These are phyloP conservation scores for Choiromyces venosus DNA, from an alignment of 495 filamentous ascomycete species.

Conservation along the genomic window DNA sequence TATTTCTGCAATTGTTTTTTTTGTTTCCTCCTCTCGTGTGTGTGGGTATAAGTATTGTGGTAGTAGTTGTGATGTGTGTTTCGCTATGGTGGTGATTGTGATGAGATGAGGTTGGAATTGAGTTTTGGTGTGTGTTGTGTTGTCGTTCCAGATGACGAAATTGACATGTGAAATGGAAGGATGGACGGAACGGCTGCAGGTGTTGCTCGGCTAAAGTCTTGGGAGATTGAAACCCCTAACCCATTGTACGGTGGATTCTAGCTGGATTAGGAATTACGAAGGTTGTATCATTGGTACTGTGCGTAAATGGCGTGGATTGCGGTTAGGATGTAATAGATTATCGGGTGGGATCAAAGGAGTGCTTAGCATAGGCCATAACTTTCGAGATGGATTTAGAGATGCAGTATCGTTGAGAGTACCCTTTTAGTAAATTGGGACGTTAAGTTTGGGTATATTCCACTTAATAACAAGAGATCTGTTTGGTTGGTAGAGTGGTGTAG, in stretches of 20 bases:
- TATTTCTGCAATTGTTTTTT: not conserved
- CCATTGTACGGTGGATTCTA: not conserved
- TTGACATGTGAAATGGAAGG: not conserved
- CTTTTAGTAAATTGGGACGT: no score
- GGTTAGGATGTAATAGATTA: not conserved
- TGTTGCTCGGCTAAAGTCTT: not conserved
- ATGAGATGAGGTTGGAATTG: not conserved
- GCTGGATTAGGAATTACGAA: not conserved
- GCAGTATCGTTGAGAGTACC: no score
- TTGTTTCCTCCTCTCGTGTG: not conserved
- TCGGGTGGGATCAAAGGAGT: not conserved
- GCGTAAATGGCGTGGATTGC: not conserved
- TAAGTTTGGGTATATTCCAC: no score
- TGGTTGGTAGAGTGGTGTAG: no score
- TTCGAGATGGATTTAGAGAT: no score
- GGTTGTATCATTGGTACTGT: not conserved
- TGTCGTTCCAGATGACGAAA: not conserved
- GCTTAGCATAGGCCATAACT: not conserved
- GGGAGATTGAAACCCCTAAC: not conserved
- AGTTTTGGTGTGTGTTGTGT: not conserved
- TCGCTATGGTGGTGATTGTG: not conserved
- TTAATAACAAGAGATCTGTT: no score
- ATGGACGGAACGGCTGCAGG: not conserved
- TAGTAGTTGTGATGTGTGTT: no score
- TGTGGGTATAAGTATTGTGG: no score